Conservation (phyloP, 495 filamentous ascomycete genomes). For the Chlorociboria aeruginascens region DNA sequence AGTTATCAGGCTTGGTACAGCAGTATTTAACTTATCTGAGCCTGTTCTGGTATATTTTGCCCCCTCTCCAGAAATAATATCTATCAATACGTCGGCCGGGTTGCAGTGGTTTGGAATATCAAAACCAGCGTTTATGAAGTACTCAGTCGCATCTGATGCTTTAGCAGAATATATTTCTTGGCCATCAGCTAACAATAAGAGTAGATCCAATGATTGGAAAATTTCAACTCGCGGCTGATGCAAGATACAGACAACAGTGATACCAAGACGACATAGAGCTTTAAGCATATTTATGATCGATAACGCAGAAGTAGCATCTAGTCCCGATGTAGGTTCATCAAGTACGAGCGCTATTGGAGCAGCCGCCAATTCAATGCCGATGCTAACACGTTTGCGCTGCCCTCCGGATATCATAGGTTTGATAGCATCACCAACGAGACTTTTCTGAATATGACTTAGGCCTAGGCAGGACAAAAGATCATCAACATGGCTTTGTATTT, state of each 20-base stretch:
- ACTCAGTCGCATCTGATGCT: too few species aligned
- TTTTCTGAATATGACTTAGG: background rate
- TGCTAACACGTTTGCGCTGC: conserved; percentile 90
- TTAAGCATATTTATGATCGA: background rate
- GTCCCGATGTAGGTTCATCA: conserved; percentile 53
- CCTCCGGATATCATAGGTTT: conserved; percentile 94
- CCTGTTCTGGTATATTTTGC: too few species aligned
- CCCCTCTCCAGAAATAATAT: too few species aligned
- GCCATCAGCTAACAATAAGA: too few species aligned
- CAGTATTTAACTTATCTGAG: too few species aligned
- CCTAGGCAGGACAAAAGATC: background rate
- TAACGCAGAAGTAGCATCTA: conserved; percentile 40
- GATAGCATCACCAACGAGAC: conserved; percentile 37
- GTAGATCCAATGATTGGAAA: too few species aligned
- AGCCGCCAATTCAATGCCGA: conserved; percentile 87
- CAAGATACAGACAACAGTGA: background rate
- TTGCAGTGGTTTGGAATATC: too few species aligned
- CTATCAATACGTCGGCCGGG: too few species aligned
- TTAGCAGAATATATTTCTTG: too few species aligned
- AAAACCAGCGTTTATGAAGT: too few species aligned
- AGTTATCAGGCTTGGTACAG: too few species aligned
- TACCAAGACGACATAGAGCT: background rate
- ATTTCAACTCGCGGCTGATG: background rate
- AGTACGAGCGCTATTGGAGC: conserved; percentile 54
- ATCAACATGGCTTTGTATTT: background rate